These are phyloP conservation scores for Termitomyces bulborhizus DNA, from an alignment of 768 basidiomycete genomes.

Conservation along the genomic window DNA sequence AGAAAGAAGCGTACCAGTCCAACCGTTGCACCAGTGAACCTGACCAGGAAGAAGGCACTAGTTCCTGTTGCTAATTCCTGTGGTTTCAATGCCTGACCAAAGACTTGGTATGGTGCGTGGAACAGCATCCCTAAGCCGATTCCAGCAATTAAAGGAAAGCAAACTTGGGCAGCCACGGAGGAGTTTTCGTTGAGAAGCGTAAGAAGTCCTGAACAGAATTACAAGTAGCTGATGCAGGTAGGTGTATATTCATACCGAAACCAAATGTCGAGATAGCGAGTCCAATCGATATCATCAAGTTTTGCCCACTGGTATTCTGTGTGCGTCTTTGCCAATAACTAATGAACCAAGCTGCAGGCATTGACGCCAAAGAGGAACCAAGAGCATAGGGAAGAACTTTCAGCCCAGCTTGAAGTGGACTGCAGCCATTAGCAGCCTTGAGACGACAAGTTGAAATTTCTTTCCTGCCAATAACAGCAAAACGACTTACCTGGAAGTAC, in stretches of 20 bases:
- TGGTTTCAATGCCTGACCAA: constrained; percentile 58
- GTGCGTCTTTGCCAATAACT: constrained; percentile 55
- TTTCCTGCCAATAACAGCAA: constrained; percentile 1
- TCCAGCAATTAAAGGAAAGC: constrained; percentile 69
- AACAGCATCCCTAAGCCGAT: constrained; percentile 80
- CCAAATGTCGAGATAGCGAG: constrained; percentile 62
- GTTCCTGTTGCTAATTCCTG: constrained; percentile 73
- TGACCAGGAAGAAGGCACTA: constrained; percentile 81
- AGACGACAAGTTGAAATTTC: not conserved
- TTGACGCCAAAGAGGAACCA: constrained; percentile 77
- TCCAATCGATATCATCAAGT: constrained; percentile 56
- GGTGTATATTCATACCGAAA: constrained; percentile 49
- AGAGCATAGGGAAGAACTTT: constrained; percentile 80
- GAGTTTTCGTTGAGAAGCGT: constrained; percentile 53
- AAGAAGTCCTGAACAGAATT: constrained; percentile 49
- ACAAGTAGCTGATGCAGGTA: not conserved
- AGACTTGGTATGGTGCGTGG: constrained; percentile 81
- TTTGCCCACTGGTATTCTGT: constrained; percentile 57
- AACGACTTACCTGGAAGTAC: constrained; percentile 61
- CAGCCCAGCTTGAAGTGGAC: constrained; percentile 68
- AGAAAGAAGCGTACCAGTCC: constrained; percentile 53
- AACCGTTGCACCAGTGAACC: constrained; percentile 81
- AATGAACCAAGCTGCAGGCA: constrained; percentile 84
- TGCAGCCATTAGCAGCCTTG: constrained; percentile 64
- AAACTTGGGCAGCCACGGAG: constrained; percentile 33